phyloP scores from a whole-genome alignment of 139 green algal species.

The Yamagishiella unicocca region DNA sequence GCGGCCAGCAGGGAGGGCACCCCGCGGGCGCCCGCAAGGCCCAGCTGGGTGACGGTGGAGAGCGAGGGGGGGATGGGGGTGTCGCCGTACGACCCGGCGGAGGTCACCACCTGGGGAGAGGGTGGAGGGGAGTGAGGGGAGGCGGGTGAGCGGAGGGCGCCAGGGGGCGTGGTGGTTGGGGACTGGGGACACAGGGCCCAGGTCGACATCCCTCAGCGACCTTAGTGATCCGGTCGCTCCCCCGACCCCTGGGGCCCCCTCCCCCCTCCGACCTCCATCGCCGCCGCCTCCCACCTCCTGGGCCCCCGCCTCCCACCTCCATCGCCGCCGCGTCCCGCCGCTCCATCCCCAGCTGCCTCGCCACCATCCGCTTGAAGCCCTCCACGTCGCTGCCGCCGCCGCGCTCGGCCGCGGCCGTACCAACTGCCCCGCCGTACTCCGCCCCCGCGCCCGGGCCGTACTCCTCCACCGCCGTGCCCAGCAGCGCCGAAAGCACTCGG shows the following conservation, averaged over 20 bases:
- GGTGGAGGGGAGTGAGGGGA: too few relatives aligned
- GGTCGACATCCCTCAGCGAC: too few relatives aligned
- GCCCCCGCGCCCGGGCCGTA: neutral
- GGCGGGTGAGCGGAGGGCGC: too few relatives aligned
- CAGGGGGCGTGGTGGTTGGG: too few relatives aligned
- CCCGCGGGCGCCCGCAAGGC: conserved; percentile 70
- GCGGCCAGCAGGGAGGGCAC: conserved; percentile 76
- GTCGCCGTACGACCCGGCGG: neutral
- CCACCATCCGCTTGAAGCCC: conserved; percentile 7
- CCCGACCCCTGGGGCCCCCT: too few relatives aligned
- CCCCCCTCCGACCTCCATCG: too few relatives aligned
- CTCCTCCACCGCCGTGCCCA: neutral
- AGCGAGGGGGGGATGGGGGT: conserved; percentile 79
- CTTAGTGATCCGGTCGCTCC: too few relatives aligned
- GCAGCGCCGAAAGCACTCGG: neutral
- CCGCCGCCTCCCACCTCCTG: neutral
- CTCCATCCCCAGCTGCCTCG: conserved; percentile 21
- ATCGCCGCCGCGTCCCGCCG: neutral
- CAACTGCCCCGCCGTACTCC: neutral
- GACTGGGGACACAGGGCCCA: too few relatives aligned
- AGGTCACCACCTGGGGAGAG: neutral
- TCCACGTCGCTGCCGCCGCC: conserved; percentile 2
- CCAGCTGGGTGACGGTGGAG: conserved; percentile 81
- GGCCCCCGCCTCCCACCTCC: neutral
- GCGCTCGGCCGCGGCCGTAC: neutral